Percentiles rank a stretch among this genome's conserved stretches.
Evolutionary conservation across 2,329 filamentous ascomycete genomes (phyloP).

Genomic region (Tolypocladium endophyticum): DNA sequence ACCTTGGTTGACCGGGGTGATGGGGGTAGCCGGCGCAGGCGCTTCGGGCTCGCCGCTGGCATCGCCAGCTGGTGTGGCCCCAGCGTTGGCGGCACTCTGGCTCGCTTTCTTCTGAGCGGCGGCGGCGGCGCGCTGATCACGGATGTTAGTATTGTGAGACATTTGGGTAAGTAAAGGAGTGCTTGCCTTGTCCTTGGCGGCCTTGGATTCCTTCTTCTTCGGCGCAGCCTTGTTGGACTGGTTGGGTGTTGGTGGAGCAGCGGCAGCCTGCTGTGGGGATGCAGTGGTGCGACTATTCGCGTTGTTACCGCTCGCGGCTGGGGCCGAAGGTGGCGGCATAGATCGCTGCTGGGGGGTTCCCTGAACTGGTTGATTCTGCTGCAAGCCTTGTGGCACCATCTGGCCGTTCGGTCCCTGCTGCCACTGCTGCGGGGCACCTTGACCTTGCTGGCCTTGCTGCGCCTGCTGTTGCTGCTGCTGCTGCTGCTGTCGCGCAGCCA

Average conservation of each 20-base stretch:
- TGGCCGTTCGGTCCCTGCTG: slow-evolving; percentile 30
- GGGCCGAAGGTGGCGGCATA: slow-evolving; percentile 58
- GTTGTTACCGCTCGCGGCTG: slow-evolving; percentile 33
- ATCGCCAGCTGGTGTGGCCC: slow-evolving; percentile 49
- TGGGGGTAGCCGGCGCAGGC: slow-evolving; percentile 52
- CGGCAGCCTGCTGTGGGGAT: slow-evolving; percentile 52
- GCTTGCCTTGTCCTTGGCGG: slow-evolving; percentile 57
- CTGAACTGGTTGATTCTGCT: slow-evolving; percentile 38
- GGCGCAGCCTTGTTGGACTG: slow-evolving; percentile 63
- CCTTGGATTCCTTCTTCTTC: slow-evolving; percentile 66
- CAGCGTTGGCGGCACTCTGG: slow-evolving; percentile 35
- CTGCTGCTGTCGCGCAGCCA: slow-evolving; percentile 33
- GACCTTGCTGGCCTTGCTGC: slow-evolving; percentile 18
- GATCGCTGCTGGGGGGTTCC: slow-evolving; percentile 63
- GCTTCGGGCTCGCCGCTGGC: slow-evolving; percentile 44
- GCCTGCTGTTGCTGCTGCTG: slow-evolving; percentile 22
- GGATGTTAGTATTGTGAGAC: slow-evolving; percentile 7
- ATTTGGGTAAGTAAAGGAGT: not conserved
- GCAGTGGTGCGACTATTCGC: slow-evolving; percentile 46
- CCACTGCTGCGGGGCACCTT: slow-evolving; percentile 25
- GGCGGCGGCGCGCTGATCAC: slow-evolving; percentile 36
- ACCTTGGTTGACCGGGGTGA: slow-evolving; percentile 45
- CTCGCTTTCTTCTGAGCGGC: slow-evolving; percentile 54
- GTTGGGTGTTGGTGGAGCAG: slow-evolving; percentile 66
- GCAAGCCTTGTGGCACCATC: slow-evolving; percentile 28